Conservation (phyloP, 164 flowering plant species). For the Dillenia turbinata region DNA sequence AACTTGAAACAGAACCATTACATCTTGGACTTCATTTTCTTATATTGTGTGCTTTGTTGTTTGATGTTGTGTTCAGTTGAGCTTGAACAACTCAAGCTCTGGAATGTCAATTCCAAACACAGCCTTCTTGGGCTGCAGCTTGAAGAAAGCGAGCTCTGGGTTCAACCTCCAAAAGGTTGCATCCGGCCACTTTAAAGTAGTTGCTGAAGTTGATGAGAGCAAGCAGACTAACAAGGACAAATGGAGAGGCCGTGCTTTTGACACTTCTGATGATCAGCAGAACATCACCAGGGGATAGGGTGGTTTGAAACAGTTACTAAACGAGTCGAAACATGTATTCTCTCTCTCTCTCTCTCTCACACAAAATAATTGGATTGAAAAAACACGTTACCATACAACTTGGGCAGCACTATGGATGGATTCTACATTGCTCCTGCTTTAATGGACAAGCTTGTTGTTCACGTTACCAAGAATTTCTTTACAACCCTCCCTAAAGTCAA, state of each 20-base stretch:
- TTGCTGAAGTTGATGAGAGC: conserved; percentile 28
- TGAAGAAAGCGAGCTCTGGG: conserved; percentile 42
- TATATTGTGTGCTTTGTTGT: not conserved
- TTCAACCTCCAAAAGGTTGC: conserved; percentile 11
- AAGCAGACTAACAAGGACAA: conserved; percentile 45
- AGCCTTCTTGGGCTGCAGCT: conserved; percentile 43
- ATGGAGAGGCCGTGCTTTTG: conserved; percentile 47
- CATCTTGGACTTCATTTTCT: not conserved
- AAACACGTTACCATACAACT: conserved; percentile 19
- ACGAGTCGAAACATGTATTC: too few relatives aligned
- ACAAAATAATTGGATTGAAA: not conserved
- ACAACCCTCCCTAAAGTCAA: conserved; percentile 53
- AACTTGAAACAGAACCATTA: too few relatives aligned
- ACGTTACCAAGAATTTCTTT: conserved; percentile 57
- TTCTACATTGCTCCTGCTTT: conserved; percentile 61
- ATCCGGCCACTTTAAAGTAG: conserved; percentile 24
- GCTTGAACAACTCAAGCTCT: conserved; percentile 26
- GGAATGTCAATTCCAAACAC: conserved; percentile 38
- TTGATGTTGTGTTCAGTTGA: conserved; percentile 26
- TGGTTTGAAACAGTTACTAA: conserved; percentile 43
- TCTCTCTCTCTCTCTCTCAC: not conserved
- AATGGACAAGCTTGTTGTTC: conserved; percentile 66
- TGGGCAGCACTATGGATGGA: conserved; percentile 51
- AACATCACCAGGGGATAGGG: conserved; percentile 62
- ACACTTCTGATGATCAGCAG: conserved; percentile 57